Evolutionary conservation across 441 rosid species (phyloP).

Genomic region (California macrophylla): DNA sequence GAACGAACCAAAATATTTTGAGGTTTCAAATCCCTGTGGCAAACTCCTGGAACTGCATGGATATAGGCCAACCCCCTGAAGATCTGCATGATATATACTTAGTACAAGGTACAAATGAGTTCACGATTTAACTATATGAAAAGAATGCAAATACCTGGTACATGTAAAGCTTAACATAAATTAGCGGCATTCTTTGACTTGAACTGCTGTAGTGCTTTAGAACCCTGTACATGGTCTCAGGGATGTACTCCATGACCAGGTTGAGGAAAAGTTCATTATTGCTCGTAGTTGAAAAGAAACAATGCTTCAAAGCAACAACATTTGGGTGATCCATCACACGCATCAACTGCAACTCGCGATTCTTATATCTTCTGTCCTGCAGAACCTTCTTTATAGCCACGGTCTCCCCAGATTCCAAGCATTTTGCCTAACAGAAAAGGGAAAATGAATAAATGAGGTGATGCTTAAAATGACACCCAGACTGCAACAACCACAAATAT

Average conservation of each 20-base stretch:
- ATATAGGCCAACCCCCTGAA: slow-evolving; percentile 86
- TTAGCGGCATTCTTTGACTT: slow-evolving; percentile 76
- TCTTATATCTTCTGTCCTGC: slow-evolving; percentile 89
- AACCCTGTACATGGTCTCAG: slow-evolving; percentile 81
- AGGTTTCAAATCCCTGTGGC: slow-evolving; percentile 96
- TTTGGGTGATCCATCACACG: slow-evolving; percentile 92
- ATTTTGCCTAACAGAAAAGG: slow-evolving; percentile 51
- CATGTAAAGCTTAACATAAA: slow-evolving; percentile 76
- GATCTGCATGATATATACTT: slow-evolving; percentile 36
- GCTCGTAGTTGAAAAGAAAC: slow-evolving; percentile 89
- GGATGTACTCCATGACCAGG: slow-evolving; percentile 94
- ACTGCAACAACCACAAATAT: slow-evolving; percentile 1
- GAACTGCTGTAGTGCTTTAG: slow-evolving; percentile 74
- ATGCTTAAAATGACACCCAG: background rate
- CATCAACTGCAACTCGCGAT: slow-evolving; percentile 87
- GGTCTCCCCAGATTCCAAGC: slow-evolving; percentile 92
- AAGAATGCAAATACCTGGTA: slow-evolving; percentile 56
- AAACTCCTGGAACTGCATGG: slow-evolving; percentile 80
- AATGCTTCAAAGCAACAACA: slow-evolving; percentile 84
- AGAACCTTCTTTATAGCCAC: slow-evolving; percentile 92
- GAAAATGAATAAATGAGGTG: slow-evolving; percentile 8
- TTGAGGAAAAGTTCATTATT: slow-evolving; percentile 86
- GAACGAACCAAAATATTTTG: slow-evolving; percentile 82
- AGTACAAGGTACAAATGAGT: background rate
- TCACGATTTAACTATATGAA: background rate